Conservation (phyloP, 1,284 basidiomycete genomes). For the Ganoderma sinense region DNA sequence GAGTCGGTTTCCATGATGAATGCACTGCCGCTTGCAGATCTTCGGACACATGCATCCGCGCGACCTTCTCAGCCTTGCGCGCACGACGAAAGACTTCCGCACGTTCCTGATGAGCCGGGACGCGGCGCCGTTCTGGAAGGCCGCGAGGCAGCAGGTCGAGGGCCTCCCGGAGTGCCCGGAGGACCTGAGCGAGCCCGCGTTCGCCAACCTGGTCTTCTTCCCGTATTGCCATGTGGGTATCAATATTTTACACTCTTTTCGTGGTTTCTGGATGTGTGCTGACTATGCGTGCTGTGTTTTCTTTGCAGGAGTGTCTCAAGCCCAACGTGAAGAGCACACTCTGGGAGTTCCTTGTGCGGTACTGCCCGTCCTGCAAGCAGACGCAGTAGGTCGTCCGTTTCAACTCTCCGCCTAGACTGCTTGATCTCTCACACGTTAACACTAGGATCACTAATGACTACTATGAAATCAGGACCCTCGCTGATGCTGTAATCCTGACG, state of each 20-base stretch:
- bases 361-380: slow-evolving; percentile 8
- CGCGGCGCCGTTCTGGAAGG: slow-evolving; percentile 26
- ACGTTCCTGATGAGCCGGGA: slow-evolving; percentile 26
- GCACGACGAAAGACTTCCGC: slow-evolving; percentile 29
- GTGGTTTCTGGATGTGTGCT: neutral
- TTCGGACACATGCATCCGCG: slow-evolving; percentile 24
- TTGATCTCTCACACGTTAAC: neutral
- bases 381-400: neutral
- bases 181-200: slow-evolving; percentile 32
- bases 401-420: neutral
- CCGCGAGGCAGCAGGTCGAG: slow-evolving; percentile 19
- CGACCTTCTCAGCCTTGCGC: slow-evolving; percentile 31
- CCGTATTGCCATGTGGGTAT: slow-evolving; percentile 24
- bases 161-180: slow-evolving; percentile 31
- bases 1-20: neutral
- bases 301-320: slow-evolving; percentile 19
- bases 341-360: slow-evolving; percentile 12
- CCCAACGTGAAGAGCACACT: neutral
- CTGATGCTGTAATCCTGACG: neutral
- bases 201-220: slow-evolving; percentile 38
- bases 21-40: slow-evolving; percentile 22
- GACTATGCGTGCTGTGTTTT: neutral
- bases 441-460: neutral
- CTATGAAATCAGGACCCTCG: neutral
- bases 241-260: neutral